Base-by-base conservation (phyloP, 306 rosid genomes). In the Begonia loranthoides region DNA sequence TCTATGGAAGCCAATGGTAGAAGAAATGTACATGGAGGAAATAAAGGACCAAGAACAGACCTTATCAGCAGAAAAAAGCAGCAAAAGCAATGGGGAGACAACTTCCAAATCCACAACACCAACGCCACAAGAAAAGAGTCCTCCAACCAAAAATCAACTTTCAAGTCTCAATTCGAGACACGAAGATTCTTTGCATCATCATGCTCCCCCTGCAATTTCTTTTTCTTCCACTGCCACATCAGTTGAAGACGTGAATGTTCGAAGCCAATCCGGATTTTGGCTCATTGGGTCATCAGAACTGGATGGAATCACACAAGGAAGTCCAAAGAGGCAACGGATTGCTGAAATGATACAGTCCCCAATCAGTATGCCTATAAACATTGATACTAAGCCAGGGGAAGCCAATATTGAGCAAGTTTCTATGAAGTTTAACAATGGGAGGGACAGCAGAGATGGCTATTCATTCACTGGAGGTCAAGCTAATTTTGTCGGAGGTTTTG, bases 1-100 rank as follows among this genome's bases (percentile, higher is more conserved):
- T 53, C 75, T 85, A 3, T 85, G 95, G 95, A 85, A 85, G 51
- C 95, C 95, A 60, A 85, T 85, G 95, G 95, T 85, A 9, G 95
- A 85, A 62, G 95, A 81, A 51, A 85, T 85, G 92, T 85, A 85
- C 70, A 4, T 66, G 54, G 93, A 86, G 68, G 95, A 86, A 68
- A 38, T 65, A 9, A 86, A 82, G 65, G 88, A 70, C 1, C 79
- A 81, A 59, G 79, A 70, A 15, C 58, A 66, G 40, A 65, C 68
- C 16, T 69, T 54, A 14, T 62, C 60, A 51, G 67, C 39, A n/a
- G 51, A 55, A 15, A 71, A 46, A 51, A 67, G 19, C 14, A 68
- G 62, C 56, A 76, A 77, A 48, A 15, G 61, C 4, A 61, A 47
- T 64, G 67, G 63, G 53, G 82, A 69, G 6, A 17, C 60, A 10